phyloP scores from a whole-genome alignment of 148 eudicot species.

The Gaultheria prostrata region DNA sequence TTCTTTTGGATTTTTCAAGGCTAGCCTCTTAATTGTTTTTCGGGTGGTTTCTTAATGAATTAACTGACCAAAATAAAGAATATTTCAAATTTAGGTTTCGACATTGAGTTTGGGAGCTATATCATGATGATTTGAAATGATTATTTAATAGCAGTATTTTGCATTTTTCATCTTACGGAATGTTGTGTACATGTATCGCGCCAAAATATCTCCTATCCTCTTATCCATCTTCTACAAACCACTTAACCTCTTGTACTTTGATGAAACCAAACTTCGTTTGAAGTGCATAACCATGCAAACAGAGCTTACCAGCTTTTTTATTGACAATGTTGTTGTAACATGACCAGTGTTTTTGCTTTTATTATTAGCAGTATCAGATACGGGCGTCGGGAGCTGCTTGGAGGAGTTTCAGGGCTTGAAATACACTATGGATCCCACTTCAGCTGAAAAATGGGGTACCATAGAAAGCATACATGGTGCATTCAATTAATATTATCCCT shows the following conservation, averaged over 20 bases:
- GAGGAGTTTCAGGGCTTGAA: conserved; percentile 58
- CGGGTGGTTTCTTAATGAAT: no score
- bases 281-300: neutral
- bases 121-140: neutral
- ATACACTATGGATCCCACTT: conserved; percentile 22
- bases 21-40: no score
- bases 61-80: neutral
- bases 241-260: neutral
- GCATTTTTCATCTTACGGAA: neutral
- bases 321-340: neutral
- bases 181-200: neutral
- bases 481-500: neutral
- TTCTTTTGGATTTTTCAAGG: no score
- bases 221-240: neutral
- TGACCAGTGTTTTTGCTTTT: neutral
- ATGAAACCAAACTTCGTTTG: neutral
- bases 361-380: conserved; percentile 67
- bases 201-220: neutral
- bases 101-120: neutral
- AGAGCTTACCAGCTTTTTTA: neutral
- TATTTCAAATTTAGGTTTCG: neutral
- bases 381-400: conserved; percentile 68
- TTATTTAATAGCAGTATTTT: neutral
- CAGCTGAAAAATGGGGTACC: conserved; percentile 50
- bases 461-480: neutral